phyloP scores from a whole-genome alignment of 2,329 filamentous ascomycete species.

The Clonostachys byssicola region DNA sequence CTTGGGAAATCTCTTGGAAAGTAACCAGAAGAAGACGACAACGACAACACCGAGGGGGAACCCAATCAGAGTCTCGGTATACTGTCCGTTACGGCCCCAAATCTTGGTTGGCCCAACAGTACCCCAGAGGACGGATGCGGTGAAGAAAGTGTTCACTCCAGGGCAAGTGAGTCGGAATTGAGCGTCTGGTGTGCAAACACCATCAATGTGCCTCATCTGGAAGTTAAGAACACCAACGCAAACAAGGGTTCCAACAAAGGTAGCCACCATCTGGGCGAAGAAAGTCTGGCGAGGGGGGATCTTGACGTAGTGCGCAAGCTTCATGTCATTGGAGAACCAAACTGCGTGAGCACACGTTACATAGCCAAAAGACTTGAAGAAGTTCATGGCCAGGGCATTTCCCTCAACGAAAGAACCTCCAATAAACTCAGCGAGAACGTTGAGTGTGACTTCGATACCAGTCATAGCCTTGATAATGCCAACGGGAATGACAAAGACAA shows the following conservation, averaged over 20 bases:
- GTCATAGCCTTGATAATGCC: conserved; percentile 51
- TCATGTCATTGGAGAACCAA: conserved; percentile 42
- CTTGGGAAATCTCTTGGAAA: conserved; percentile 33
- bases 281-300: conserved; percentile 58
- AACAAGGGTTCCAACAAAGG: conserved; percentile 46
- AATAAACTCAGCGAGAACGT: conserved; percentile 49
- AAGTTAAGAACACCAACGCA: conserved; percentile 44
- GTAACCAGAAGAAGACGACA: conserved; percentile 32
- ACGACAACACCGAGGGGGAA: conserved; percentile 44
- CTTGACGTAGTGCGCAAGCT: conserved; percentile 53
- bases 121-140: conserved; percentile 50
- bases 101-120: conserved; percentile 46
- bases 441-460: conserved; percentile 44
- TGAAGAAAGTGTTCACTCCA: conserved; percentile 51
- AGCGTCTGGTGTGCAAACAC: conserved; percentile 43
- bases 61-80: conserved; percentile 40
- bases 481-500: conserved; percentile 46
- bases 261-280: conserved; percentile 53
- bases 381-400: conserved; percentile 48
- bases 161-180: conserved; percentile 46
- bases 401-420: conserved; percentile 45
- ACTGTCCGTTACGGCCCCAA: conserved; percentile 42
- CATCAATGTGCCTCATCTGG: conserved; percentile 41
- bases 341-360: conserved; percentile 47
- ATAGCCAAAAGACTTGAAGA: conserved; percentile 48